Evolutionary conservation across 805 yeast genomes (phyloP).

Genomic region (Saturnispora quitensis): DNA sequence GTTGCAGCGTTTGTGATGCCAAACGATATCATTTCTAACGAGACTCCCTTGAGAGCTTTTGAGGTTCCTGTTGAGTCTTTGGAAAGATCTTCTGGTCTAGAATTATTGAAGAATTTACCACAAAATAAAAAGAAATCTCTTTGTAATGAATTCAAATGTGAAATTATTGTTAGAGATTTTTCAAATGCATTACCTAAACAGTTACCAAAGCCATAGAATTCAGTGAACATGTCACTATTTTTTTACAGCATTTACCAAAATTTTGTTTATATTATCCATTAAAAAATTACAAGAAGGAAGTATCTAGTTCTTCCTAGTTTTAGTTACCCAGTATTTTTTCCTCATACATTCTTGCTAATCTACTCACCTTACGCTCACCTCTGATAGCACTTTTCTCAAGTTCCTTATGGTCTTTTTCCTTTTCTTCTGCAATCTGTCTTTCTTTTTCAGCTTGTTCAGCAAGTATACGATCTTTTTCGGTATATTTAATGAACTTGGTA

Average conservation of each 20-base stretch:
- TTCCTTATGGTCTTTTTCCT: constrained; percentile 19
- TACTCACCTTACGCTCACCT: constrained; percentile 43
- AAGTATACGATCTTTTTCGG: constrained; percentile 24
- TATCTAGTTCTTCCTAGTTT: neutral
- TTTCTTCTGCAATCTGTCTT: constrained; percentile 5
- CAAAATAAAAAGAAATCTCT: constrained; percentile 46
- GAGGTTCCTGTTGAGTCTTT: constrained; percentile 86
- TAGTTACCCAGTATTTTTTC: constrained; percentile 28
- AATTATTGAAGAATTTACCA: constrained; percentile 64
- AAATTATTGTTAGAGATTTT: constrained; percentile 74
- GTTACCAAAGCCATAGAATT: constrained; percentile 16
- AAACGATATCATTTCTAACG: constrained; percentile 68
- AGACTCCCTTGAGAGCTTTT: constrained; percentile 59
- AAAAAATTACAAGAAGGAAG: neutral
- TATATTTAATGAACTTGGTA: constrained; percentile 23
- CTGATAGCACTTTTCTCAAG: constrained; percentile 22
- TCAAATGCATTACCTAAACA: constrained; percentile 32
- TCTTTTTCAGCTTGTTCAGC: constrained; percentile 17
- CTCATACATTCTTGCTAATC: constrained; percentile 42
- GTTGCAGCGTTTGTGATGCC: constrained; percentile 94
- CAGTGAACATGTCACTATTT: neutral
- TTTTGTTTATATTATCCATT: neutral
- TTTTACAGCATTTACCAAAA: neutral
- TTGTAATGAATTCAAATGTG: constrained; percentile 76
- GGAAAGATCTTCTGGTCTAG: constrained; percentile 81